Base-by-base conservation (phyloP, 345 rosid genomes). In the Lepidium didymum region DNA sequence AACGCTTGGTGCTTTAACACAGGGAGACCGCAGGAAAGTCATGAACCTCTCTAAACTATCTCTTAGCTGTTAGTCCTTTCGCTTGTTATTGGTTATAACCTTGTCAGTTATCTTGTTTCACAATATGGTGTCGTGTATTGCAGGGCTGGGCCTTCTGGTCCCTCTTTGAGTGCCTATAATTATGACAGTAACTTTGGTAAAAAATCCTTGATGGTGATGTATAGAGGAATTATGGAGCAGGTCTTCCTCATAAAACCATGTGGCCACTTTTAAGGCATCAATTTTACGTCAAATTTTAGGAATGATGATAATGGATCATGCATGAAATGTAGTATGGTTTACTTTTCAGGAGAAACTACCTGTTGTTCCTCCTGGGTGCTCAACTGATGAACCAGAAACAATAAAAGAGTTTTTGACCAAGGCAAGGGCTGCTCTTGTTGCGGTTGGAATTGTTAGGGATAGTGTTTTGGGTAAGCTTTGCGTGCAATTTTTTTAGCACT, bases 371-470 rank as follows among this genome's bases (percentile, higher is more conserved):
- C 96, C 96, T 9, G 97, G 97, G 49, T 94, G 97, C 86, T 87
- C 83, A 49, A 69, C 89, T 47, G 99, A 88, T 67, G 88, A 83
- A 71, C 92, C 96, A 36, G 97, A 88, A 56, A 82, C 93, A 25
- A 78, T 82, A 75, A 85, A 81, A 77, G 96, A 90, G 36, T 94
- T 94, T 77, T 80, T 94, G 49, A 75, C 36, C 15, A 94, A 86
- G 79, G 99, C 96, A 45, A 94, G 82, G 80, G 99, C 99, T 82
- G 97, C 99, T 43, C 92, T 94, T 34, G 87, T 94, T 60, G 86
- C 99, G 23, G 99, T 94, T 69, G 99, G 99, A 79, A 94, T 93
- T 75, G 96, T 93, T 75, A 84, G 98, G 77, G 98, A 93, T 81
- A 78, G 86, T 67, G 85, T 81, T 71, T 47, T 87, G 58, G 92